phyloP scores from a whole-genome alignment of 371 early-diverging fungal genomes.

The Apophysomyces trapeziformis region DNA sequence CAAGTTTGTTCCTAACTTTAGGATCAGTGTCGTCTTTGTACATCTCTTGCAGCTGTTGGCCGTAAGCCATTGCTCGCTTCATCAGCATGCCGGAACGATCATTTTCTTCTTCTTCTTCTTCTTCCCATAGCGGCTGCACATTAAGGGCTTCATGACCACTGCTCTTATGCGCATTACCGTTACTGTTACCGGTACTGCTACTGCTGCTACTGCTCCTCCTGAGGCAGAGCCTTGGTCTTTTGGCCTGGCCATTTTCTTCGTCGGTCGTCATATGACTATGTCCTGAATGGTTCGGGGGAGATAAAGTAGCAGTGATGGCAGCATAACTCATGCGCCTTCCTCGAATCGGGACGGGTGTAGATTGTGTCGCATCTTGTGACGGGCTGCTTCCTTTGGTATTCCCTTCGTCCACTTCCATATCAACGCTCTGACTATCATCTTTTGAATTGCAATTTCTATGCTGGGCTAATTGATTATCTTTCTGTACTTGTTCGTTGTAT shows the following conservation, averaged over 20 bases:
- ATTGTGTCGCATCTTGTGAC: conserved; percentile 1
- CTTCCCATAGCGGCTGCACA: conserved; percentile 18
- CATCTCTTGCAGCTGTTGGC: conserved; percentile 73
- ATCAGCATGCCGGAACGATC: conserved; percentile 5
- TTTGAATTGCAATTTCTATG: conserved; percentile 28
- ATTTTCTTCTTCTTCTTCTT: conserved; percentile 19
- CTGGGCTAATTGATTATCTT: background rate
- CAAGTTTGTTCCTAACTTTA: conserved; percentile 29
- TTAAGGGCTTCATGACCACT: background rate
- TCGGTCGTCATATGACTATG: background rate
- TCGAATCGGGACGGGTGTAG: conserved; percentile 22
- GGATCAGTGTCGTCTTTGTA: conserved; percentile 62
- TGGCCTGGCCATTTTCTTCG: conserved; percentile 6
- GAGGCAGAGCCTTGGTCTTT: conserved; percentile 13
- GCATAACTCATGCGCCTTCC: conserved; percentile 37
- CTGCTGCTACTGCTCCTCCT: conserved; percentile 24
- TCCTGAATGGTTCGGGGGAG: conserved; percentile 17
- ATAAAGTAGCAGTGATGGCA: conserved; percentile 39
- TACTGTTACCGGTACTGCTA: conserved; percentile 14
- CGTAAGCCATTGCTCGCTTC: conserved; percentile 69
- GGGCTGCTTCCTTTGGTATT: background rate
- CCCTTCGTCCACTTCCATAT: conserved; percentile 32
- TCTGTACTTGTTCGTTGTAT: conserved; percentile 15
- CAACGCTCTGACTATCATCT: conserved; percentile 24
- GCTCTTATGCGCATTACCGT: background rate